These are phyloP conservation scores for Alternaria rosae DNA, from an alignment of 2,329 filamentous ascomycete species.

Conservation along the genomic window DNA sequence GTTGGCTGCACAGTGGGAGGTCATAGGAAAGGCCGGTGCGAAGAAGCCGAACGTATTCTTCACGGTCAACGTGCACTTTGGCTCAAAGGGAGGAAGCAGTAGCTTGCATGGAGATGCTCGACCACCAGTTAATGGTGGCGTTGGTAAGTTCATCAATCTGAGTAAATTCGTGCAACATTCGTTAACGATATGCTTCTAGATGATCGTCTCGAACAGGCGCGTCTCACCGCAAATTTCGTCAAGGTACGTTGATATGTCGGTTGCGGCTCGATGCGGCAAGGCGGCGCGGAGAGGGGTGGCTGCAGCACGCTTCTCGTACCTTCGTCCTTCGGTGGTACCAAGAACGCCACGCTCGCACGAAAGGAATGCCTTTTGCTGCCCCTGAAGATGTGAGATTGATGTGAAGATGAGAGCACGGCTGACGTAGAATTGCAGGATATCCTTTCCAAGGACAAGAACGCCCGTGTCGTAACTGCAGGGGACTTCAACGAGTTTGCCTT, in stretches of 20 bases:
- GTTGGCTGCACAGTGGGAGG: conserved; percentile 70
- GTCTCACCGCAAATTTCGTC: conserved; percentile 60
- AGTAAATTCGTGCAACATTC: neutral
- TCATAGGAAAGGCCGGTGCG: conserved; percentile 58
- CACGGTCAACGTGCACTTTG: conserved; percentile 75
- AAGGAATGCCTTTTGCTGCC: conserved; percentile 11
- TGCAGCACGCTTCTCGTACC: conserved; percentile 19
- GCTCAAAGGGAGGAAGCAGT: conserved; percentile 70
- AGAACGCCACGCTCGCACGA: conserved; percentile 26
- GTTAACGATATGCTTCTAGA: conserved; percentile 34
- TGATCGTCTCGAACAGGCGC: conserved; percentile 64
- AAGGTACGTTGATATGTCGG: conserved; percentile 33
- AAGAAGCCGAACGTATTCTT: conserved; percentile 61
- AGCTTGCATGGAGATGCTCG: conserved; percentile 70
- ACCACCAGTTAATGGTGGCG: conserved; percentile 70
- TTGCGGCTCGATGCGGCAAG: conserved; percentile 4
- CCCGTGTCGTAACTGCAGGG: conserved; percentile 67
- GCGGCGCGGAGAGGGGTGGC: conserved; percentile 21
- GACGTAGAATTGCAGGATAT: conserved; percentile 51
- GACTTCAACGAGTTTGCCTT: conserved; percentile 78
- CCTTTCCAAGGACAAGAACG: conserved; percentile 62
- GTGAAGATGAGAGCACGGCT: conserved; percentile 26
- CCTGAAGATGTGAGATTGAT: neutral
- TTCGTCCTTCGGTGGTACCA: conserved; percentile 15
- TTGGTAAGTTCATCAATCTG: conserved; percentile 41